These are phyloP conservation scores for Emmonsia crescens DNA, from an alignment of 2,329 filamentous ascomycete genomes.

Conservation along the genomic window DNA sequence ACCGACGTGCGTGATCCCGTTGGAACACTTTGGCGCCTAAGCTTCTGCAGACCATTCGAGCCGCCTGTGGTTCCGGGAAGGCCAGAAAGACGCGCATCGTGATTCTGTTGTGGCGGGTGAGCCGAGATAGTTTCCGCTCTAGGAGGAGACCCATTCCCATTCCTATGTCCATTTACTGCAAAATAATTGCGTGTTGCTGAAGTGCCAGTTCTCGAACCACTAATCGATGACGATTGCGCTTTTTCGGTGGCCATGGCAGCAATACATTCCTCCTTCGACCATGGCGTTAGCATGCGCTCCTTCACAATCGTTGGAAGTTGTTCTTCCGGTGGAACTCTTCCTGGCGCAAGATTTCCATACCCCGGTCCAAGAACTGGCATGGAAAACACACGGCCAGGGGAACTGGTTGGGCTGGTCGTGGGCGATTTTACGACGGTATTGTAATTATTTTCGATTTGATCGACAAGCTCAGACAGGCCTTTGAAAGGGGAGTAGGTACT, in stretches of 20 bases:
- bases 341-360: constrained; percentile 30
- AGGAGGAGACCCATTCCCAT: constrained; percentile 23
- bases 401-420: constrained; percentile 57
- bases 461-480: constrained; percentile 59
- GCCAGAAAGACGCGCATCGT: constrained; percentile 13
- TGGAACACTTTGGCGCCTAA: constrained; percentile 28
- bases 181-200: constrained; percentile 18
- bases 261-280: constrained; percentile 66
- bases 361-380: constrained; percentile 50
- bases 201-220: constrained; percentile 60
- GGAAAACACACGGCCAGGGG: constrained; percentile 54
- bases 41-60: constrained; percentile 21
- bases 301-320: constrained; percentile 56
- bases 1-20: constrained; percentile 25
- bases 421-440: constrained; percentile 45
- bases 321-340: constrained; percentile 29
- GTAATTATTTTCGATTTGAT: constrained; percentile 63
- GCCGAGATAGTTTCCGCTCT: constrained; percentile 16
- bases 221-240: constrained; percentile 63
- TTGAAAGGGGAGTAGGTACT: constrained; percentile 61
- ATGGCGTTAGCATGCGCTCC: constrained; percentile 67
- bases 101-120: constrained; percentile 14
- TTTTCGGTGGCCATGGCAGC: constrained; percentile 54
- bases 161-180: constrained; percentile 21
- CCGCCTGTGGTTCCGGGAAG: constrained; percentile 13